phyloP scores from a whole-genome alignment of 2,329 filamentous ascomycete species.

The Ilyonectria sp. region DNA sequence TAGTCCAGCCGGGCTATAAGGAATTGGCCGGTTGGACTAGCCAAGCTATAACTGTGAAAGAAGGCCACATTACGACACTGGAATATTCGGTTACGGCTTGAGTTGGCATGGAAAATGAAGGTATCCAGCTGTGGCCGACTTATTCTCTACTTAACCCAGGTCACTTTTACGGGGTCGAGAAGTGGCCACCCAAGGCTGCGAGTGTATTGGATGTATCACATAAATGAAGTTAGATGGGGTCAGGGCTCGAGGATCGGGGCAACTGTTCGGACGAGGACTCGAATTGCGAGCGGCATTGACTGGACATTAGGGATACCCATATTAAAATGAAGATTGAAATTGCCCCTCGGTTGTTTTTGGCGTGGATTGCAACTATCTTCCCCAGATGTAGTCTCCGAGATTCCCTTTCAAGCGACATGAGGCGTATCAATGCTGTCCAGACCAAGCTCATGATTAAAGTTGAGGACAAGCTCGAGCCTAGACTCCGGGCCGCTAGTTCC shows the following conservation, averaged over 20 bases:
- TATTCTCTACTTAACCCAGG: slow-evolving; percentile 16
- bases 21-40: slow-evolving; percentile 5
- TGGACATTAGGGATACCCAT: slow-evolving; percentile 37
- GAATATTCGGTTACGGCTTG: background rate
- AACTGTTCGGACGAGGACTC: slow-evolving; percentile 18
- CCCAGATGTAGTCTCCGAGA: too few relatives aligned
- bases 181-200: slow-evolving; percentile 5
- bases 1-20: background rate
- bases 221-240: slow-evolving; percentile 41
- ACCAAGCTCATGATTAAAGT: too few relatives aligned
- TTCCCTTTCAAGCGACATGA: too few relatives aligned
- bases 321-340: slow-evolving; percentile 33
- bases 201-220: slow-evolving; percentile 35
- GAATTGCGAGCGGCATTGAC: slow-evolving; percentile 38
- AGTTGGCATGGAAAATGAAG: background rate
- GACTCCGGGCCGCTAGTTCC: too few relatives aligned
- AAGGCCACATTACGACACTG: background rate
- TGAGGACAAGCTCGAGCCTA: too few relatives aligned
- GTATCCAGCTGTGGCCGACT: slow-evolving; percentile 1
- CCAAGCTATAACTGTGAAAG: slow-evolving; percentile 7
- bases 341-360: background rate
- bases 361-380: background rate
- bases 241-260: slow-evolving; percentile 9
- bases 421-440: too few relatives aligned
- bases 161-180: slow-evolving; percentile 1